Evolutionary conservation across 208 protist genomes (phyloP).

Genomic region (Leptomonas seymouri): DNA sequence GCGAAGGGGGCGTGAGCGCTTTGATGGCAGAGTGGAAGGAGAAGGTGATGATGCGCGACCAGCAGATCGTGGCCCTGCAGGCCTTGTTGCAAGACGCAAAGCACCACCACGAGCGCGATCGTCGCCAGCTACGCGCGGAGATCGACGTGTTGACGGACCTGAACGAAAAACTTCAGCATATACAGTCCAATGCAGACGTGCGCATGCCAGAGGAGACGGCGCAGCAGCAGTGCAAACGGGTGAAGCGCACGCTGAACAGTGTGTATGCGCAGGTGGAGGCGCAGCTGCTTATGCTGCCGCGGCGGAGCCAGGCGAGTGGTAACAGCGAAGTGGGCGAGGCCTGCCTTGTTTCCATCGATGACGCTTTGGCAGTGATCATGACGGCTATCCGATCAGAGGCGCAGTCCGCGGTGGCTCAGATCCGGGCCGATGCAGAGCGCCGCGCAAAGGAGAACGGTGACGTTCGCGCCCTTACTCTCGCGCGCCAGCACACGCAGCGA

Average conservation of each 20-base stretch:
- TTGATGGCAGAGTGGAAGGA: constrained; percentile 32
- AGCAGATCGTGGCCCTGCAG: constrained; percentile 43
- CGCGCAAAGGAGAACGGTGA: constrained; percentile 21
- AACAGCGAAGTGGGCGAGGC: not conserved
- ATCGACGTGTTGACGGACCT: constrained; percentile 53
- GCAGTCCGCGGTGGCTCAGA: constrained; percentile 43
- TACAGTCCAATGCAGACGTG: constrained; percentile 28
- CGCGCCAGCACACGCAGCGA: constrained; percentile 16
- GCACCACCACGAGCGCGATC: constrained; percentile 46
- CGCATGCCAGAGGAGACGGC: constrained; percentile 30
- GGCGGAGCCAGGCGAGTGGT: not conserved
- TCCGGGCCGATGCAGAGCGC: constrained; percentile 35
- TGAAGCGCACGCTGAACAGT: constrained; percentile 60
- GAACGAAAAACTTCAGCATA: constrained; percentile 38
- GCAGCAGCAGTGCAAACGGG: constrained; percentile 42
- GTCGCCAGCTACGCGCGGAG: constrained; percentile 51
- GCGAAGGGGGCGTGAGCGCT: constrained; percentile 16
- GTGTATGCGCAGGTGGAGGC: constrained; percentile 51
- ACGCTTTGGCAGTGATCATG: constrained; percentile 45
- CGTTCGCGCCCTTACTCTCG: constrained; percentile 15
- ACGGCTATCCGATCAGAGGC: constrained; percentile 41
- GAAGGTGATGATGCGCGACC: constrained; percentile 41
- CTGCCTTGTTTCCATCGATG: constrained; percentile 26
- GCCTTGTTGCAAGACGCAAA: constrained; percentile 44
- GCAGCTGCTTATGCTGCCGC: constrained; percentile 32